phyloP scores from a whole-genome alignment of 768 basidiomycete species.

The Leccinum barrowsii region DNA sequence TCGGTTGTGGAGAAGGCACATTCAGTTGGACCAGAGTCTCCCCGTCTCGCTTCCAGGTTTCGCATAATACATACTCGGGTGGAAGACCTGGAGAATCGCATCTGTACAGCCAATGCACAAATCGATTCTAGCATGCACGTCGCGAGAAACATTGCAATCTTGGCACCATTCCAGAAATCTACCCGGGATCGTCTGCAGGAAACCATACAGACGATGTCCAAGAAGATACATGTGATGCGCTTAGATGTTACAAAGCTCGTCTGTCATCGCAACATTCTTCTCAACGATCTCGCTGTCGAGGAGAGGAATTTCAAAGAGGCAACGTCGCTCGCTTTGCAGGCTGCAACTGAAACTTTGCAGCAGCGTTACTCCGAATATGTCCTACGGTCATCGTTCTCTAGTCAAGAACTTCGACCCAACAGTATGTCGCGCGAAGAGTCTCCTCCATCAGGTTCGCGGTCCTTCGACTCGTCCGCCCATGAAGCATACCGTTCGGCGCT shows the following conservation, averaged over 20 bases:
- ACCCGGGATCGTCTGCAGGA: conserved; percentile 73
- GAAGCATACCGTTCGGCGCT: conserved; percentile 70
- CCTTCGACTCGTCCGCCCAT: conserved; percentile 44
- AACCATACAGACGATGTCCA: conserved; percentile 59
- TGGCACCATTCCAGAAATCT: conserved; percentile 83
- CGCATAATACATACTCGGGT: conserved; percentile 60
- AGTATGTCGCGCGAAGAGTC: conserved; percentile 13
- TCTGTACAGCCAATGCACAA: conserved; percentile 49
- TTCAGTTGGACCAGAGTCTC: conserved; percentile 22
- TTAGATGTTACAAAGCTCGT: conserved; percentile 68
- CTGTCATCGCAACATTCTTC: conserved; percentile 76
- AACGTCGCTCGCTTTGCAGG: conserved; percentile 68
- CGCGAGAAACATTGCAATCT: conserved; percentile 75
- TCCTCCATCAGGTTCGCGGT: conserved; percentile 11
- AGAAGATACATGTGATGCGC: conserved; percentile 61
- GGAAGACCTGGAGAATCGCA: conserved; percentile 56
- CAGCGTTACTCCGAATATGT: conserved; percentile 34
- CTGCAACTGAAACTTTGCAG: conserved; percentile 65
- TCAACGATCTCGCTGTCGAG: conserved; percentile 72
- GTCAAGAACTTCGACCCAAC: conserved; percentile 23
- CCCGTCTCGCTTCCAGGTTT: conserved; percentile 43
- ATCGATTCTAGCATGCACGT: conserved; percentile 69
- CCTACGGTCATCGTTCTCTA: conserved; percentile 35
- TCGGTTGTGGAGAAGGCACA: conserved; percentile 12
- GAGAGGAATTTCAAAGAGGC: conserved; percentile 60